phyloP scores from a whole-genome alignment of 768 basidiomycete genomes.

The Collybiopsis luxurians region DNA sequence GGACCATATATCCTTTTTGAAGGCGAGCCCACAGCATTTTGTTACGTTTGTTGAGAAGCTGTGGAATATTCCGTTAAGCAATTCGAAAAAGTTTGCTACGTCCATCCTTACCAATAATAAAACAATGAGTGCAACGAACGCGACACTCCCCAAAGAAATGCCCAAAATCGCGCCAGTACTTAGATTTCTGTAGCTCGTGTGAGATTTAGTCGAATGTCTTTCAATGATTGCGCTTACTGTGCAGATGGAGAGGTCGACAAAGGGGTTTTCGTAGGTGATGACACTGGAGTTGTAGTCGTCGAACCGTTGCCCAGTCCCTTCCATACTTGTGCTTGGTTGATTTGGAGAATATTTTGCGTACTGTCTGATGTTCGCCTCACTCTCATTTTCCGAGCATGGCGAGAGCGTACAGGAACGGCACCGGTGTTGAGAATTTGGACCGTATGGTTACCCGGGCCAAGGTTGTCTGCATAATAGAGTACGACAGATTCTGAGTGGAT shows the following conservation, averaged over 20 bases:
- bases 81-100: background rate
- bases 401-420: conserved; percentile 4
- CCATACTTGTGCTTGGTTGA: conserved; percentile 30
- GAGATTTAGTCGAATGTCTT: too few species aligned
- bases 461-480: conserved; percentile 20
- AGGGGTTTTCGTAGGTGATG: too few species aligned
- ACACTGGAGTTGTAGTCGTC: background rate
- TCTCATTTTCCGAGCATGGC: background rate
- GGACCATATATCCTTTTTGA: conserved; percentile 24
- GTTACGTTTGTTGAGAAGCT: conserved; percentile 21
- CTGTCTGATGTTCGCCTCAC: background rate
- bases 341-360: conserved; percentile 14
- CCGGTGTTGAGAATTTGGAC: conserved; percentile 28
- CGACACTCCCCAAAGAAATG: conserved; percentile 12
- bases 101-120: conserved; percentile 14
- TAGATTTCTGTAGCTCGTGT: too few species aligned
- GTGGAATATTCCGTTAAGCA: background rate
- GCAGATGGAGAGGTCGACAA: too few species aligned
- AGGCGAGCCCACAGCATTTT: conserved; percentile 22
- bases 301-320: background rate
- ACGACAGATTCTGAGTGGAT: conserved; percentile 10
- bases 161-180: conserved; percentile 14
- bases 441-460: conserved; percentile 25
- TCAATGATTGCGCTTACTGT: too few species aligned
- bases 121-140: conserved; percentile 14